These are phyloP conservation scores for Penicillium occitanis DNA, from an alignment of 2,329 filamentous ascomycete species.

Conservation along the genomic window DNA sequence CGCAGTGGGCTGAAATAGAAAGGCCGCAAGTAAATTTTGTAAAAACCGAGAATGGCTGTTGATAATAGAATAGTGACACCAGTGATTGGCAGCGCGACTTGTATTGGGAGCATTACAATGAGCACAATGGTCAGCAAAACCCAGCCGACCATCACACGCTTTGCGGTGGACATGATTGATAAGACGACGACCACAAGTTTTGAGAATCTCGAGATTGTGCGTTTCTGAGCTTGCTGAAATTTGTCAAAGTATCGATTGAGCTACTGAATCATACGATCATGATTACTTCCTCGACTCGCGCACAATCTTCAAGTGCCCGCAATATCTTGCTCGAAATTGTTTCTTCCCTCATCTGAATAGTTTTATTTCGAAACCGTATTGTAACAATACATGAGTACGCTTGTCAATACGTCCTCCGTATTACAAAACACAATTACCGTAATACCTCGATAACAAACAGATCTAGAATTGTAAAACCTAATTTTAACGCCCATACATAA, in stretches of 20 bases:
- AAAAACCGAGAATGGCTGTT: neutral
- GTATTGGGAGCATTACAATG: neutral
- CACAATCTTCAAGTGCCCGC: neutral
- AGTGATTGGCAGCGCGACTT: neutral
- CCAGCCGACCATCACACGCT: neutral
- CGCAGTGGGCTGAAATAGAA: conserved; percentile 13
- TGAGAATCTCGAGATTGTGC: neutral
- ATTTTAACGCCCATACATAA: conserved; percentile 4
- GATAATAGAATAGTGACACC: neutral
- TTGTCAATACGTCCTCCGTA: neutral
- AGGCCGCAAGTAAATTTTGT: conserved; percentile 8
- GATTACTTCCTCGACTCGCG: neutral
- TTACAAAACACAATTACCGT: neutral
- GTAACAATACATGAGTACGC: neutral
- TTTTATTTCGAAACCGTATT: neutral
- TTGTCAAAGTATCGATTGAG: neutral
- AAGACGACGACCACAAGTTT: neutral
- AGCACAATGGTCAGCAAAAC: neutral
- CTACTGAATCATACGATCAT: neutral
- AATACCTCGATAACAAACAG: neutral
- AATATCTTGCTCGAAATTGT: neutral
- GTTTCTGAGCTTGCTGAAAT: too few species aligned
- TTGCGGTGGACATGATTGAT: conserved; percentile 1
- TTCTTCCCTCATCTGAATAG: neutral
- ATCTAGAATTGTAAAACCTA: conserved; percentile 5